These are phyloP conservation scores for Aquilaria agallochum DNA, from an alignment of 441 rosid species.

Conservation along the genomic window DNA sequence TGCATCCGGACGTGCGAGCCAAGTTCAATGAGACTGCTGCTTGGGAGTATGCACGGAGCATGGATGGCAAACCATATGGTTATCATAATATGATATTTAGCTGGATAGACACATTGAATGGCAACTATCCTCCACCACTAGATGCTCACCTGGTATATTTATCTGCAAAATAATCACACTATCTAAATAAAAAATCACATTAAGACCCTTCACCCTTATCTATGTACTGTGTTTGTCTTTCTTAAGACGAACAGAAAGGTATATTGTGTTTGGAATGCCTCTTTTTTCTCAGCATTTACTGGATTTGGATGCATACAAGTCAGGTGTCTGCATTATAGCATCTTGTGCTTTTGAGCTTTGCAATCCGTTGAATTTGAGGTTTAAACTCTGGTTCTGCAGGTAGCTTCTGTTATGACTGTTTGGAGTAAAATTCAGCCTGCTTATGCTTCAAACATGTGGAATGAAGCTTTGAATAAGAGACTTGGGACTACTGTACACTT, in stretches of 20 bases:
- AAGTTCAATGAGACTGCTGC: conserved; percentile 90
- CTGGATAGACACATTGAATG: conserved; percentile 89
- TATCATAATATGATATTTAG: conserved; percentile 98
- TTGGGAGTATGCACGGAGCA: conserved; percentile 92
- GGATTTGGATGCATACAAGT: neutral
- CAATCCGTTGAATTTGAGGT: conserved; percentile 10
- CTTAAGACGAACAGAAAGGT: too few relatives aligned
- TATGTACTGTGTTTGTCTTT: too few relatives aligned
- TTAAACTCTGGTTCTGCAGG: conserved; percentile 40
- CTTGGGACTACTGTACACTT: conserved; percentile 78
- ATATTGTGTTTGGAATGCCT: too few relatives aligned
- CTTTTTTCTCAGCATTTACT: neutral
- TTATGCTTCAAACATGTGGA: conserved; percentile 96
- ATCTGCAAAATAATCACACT: too few relatives aligned
- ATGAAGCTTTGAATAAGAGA: conserved; percentile 91
- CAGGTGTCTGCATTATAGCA: too few relatives aligned
- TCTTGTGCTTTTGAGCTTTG: neutral
- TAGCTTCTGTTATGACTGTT: conserved; percentile 95
- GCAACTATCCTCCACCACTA: conserved; percentile 93
- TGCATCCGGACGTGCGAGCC: conserved; percentile 83
- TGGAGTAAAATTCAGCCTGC: conserved; percentile 88
- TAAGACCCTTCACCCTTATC: too few relatives aligned
- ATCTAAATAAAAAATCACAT: too few relatives aligned
- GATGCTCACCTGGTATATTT: conserved; percentile 80
- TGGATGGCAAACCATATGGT: conserved; percentile 91